These are phyloP conservation scores for Luffa acutangula DNA, from an alignment of 306 rosid genomes.

Conservation along the genomic window DNA sequence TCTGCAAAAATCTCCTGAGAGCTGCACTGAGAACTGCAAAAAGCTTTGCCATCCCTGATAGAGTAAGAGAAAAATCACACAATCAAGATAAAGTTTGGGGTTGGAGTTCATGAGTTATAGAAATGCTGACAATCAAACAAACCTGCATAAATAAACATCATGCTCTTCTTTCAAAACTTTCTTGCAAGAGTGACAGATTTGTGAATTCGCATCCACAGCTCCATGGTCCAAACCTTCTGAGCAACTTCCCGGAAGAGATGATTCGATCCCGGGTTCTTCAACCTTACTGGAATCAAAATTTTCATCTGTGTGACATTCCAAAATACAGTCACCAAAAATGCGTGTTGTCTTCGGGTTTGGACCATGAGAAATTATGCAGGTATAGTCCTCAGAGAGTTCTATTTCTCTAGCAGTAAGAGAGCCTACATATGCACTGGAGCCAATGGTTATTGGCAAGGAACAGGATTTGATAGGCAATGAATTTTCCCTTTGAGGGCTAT, in stretches of 20 bases:
- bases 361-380: conserved; percentile 89
- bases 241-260: conserved; percentile 21
- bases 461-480: conserved; percentile 31
- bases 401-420: conserved; percentile 66
- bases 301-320: conserved; percentile 61
- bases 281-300: conserved; percentile 27
- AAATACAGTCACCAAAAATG: conserved; percentile 81
- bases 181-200: conserved; percentile 41
- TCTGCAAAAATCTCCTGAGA: conserved; percentile 32
- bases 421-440: conserved; percentile 27
- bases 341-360: conserved; percentile 76
- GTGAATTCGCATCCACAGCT: conserved; percentile 18
- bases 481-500: conserved; percentile 18
- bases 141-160: conserved; percentile 44
- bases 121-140: conserved; percentile 12
- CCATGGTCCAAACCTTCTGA: conserved; percentile 19
- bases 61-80: conserved; percentile 9
- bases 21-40: conserved; percentile 52
- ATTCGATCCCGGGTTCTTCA: conserved; percentile 29
- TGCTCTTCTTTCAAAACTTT: conserved; percentile 42
- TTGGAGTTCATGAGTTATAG: not conserved
- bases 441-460: conserved; percentile 57
- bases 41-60: conserved; percentile 50
- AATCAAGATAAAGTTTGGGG: not conserved
- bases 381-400: conserved; percentile 88